These are phyloP conservation scores for Hypoxylon lienhwacheense DNA, from an alignment of 495 filamentous ascomycete species.

Conservation along the genomic window DNA sequence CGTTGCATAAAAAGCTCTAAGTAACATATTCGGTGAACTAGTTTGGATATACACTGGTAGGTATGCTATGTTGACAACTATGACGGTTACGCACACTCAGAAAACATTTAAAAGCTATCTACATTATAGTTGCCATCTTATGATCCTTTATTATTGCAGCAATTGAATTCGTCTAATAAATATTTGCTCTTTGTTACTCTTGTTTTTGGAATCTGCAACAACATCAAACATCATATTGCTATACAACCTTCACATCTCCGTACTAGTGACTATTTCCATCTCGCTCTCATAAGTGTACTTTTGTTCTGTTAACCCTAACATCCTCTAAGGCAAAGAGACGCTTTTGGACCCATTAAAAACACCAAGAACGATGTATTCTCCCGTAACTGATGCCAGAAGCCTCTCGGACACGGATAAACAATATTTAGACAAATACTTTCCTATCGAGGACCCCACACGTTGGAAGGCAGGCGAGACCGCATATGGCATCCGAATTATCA, in stretches of 20 bases:
- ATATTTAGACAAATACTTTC: not conserved
- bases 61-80: no score
- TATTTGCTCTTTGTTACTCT: not conserved
- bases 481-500: not conserved
- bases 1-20: no score
- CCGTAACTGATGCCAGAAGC: not conserved
- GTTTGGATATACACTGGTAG: no score
- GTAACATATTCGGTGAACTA: no score
- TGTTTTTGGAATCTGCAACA: not conserved
- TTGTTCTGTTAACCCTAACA: no score
- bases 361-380: not conserved
- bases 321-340: not conserved
- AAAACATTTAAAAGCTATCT: no score
- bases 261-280: not conserved
- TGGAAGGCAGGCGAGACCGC: not conserved
- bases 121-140: no score
- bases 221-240: not conserved
- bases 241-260: not conserved
- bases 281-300: no score
- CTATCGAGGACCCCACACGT: not conserved
- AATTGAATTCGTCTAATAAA: not conserved
- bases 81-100: no score
- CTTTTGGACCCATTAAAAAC: not conserved
- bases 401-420: not conserved
- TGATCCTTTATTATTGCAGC: no score